A percentile compares a stretch with the other conserved stretches of the same genome.
Conservation (phyloP, 164 flowering plant species). For the Cinnamomum chago region DNA sequence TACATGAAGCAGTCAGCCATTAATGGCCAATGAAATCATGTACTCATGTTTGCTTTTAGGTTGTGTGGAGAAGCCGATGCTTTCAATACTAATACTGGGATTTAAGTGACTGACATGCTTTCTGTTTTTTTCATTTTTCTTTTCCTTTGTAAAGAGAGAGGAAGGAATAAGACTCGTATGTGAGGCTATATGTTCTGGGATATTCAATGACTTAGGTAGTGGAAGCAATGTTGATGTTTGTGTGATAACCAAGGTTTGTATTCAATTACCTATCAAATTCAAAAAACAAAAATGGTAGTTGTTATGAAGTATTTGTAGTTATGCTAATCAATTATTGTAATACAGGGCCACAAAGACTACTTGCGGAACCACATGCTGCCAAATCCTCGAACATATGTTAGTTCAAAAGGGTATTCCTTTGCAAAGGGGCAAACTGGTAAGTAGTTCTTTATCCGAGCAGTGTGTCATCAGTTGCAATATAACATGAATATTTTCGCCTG, state of each 20-base stretch:
- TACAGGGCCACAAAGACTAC: constrained; percentile 74
- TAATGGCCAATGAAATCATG: too few relatives aligned
- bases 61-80: neutral
- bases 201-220: constrained; percentile 97
- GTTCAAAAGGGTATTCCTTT: constrained; percentile 57
- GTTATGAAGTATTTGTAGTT: neutral
- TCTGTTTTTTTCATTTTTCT: neutral
- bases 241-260: constrained; percentile 84
- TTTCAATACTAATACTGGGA: neutral
- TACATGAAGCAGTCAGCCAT: too few relatives aligned
- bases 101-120: neutral
- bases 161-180: constrained; percentile 76
- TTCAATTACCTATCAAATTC: constrained; percentile 1
- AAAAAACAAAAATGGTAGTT: neutral
- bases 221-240: constrained; percentile 98
- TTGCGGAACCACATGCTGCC: constrained; percentile 69
- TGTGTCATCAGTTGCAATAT: neutral
- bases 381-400: constrained; percentile 76
- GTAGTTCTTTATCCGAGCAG: constrained; percentile 9
- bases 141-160: constrained; percentile 58
- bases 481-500: neutral
- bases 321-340: neutral
- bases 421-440: constrained; percentile 69
- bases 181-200: constrained; percentile 87
- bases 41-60: too few relatives aligned